Evolutionary conservation across 805 yeast species (phyloP), one percentile per base, ranked within the genome.

Genomic region (Candida boleticola): DNA sequence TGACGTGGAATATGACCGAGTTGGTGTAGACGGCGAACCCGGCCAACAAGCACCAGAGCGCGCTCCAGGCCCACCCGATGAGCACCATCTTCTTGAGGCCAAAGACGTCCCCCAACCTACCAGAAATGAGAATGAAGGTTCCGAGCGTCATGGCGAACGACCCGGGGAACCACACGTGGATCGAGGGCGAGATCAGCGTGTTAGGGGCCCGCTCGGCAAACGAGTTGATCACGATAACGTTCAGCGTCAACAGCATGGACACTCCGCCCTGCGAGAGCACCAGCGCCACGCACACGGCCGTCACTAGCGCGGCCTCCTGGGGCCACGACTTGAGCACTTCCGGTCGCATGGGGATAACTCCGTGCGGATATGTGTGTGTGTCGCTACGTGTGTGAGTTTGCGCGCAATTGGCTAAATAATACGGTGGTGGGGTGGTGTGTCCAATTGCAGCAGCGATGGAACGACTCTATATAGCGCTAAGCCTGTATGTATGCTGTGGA

Each of bases 81-180:
- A 79, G 32, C 40, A 82, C 66, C 14, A 79, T 59, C 31, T 57
- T 63, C 44, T 79, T 80, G 40, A 82, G 66, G 0, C 93, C 93
- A 50, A 77, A 79, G 10, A 84, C 64, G 53, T 85, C 95, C 26
- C 95, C 93, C 36, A 83, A 54, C 39, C 82, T 71, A 6, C 93
- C 93, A 29, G 84, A 74, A 3, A 81, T 66, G 27, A 85, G 58
- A 38, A 85, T 84, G 46, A 85, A 79, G 0, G 92, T 82, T 10
- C 92, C 92, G 4, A 83, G 77, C 0, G 88, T 78, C 42, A 85
- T 60, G 0, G 88, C 80, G 55, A 78, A 83, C 0, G 87, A 76
- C 1, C 89, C 89, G 69, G 80, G 72, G 54, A 80, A 78, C 93
- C 95, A 83, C 13, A 71, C 73, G 41, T 67, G 66, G 39, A 60